Percentiles rank a stretch among this genome's conserved stretches.
These are phyloP conservation scores for Sherardia arvensis DNA, from an alignment of 257 asterid species.

Conservation along the genomic window DNA sequence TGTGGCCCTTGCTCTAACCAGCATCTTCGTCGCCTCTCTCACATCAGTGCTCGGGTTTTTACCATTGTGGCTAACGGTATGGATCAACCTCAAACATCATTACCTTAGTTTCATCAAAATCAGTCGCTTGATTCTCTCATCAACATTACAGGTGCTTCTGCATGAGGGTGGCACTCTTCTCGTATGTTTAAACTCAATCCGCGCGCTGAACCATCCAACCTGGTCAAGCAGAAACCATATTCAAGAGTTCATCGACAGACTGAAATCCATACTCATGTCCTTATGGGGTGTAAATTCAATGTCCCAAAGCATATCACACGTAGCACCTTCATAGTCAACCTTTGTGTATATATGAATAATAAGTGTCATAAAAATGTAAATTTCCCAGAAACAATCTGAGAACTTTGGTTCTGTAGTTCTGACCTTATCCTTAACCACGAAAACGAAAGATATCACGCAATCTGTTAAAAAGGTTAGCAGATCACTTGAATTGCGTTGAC, in stretches of 20 bases:
- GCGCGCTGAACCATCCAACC: conserved; percentile 70
- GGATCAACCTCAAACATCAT: conserved; percentile 9
- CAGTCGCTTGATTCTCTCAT: no score
- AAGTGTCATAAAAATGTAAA: not conserved
- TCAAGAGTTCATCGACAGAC: conserved; percentile 26
- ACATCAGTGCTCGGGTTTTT: conserved; percentile 83
- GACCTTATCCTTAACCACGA: not conserved
- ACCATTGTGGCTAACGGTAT: conserved; percentile 92
- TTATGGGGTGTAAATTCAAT: conserved; percentile 19
- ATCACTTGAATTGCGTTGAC: not conserved
- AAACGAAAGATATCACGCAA: not conserved
- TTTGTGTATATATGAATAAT: not conserved
- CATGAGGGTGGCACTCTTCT: conserved; percentile 98
- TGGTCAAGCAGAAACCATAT: conserved; percentile 73
- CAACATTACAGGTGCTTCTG: conserved; percentile 59
- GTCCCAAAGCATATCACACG: not conserved
- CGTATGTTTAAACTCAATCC: conserved; percentile 84
- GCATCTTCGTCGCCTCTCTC: conserved; percentile 88
- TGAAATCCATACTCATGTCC: conserved; percentile 21
- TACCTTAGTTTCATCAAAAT: not conserved
- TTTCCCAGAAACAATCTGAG: not conserved
- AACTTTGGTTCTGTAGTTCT: not conserved
- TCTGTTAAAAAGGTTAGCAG: not conserved
- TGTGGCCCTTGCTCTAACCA: conserved; percentile 78
- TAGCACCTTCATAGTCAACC: conserved; percentile 2